phyloP scores from a whole-genome alignment of 257 asterid genomes.

The Capsicum rhomboideum region DNA sequence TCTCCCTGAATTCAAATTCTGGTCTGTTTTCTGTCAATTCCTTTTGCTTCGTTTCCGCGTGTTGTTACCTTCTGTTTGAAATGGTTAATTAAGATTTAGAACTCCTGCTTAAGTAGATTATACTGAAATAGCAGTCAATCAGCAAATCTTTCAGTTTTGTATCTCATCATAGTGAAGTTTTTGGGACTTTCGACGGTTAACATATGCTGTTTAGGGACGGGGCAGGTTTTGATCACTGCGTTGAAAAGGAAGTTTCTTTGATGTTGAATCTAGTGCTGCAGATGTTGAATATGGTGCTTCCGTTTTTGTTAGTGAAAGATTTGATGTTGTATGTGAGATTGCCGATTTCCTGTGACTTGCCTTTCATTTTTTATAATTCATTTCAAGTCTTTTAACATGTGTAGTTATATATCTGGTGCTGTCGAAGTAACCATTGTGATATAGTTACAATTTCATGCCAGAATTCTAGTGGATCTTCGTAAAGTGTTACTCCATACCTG shows the following conservation, averaged over 20 bases:
- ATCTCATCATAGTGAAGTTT: background rate
- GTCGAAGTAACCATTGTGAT: background rate
- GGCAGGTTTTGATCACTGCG: background rate
- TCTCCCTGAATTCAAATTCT: slow-evolving; percentile 50
- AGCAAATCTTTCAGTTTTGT: background rate
- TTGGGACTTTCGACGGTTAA: background rate
- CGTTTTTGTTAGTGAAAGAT: background rate
- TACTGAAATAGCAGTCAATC: background rate
- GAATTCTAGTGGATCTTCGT: background rate
- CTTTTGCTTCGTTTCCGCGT: too few species aligned
- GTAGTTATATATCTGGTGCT: background rate
- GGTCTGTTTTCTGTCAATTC: slow-evolving; percentile 21
- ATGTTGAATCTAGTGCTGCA: background rate
- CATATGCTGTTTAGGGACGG: background rate
- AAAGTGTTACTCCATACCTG: background rate
- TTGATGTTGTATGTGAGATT: background rate
- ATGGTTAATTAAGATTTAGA: background rate
- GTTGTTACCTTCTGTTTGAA: too few species aligned
- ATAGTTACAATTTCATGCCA: background rate
- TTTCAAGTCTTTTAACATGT: background rate
- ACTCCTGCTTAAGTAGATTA: background rate
- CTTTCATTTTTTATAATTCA: background rate
- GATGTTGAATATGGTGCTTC: background rate
- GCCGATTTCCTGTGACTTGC: background rate
- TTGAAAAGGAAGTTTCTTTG: background rate